phyloP scores from a whole-genome alignment of 2,329 filamentous ascomycete species.

The Aspergillus sp. region DNA sequence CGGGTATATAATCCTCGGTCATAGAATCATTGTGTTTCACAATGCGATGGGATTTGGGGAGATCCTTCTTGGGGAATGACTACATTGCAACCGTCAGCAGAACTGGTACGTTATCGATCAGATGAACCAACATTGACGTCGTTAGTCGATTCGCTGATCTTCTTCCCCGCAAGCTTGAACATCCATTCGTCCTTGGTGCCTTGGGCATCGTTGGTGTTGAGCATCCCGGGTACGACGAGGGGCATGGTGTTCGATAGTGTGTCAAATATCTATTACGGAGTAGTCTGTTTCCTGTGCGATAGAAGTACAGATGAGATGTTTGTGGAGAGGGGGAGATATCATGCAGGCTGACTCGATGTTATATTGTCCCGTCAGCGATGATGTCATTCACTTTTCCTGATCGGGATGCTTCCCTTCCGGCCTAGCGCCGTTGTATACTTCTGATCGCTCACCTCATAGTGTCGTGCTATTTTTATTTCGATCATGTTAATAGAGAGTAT shows the following conservation, averaged over 20 bases:
- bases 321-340: neutral
- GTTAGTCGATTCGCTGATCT: constrained; percentile 36
- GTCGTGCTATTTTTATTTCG: too few relatives aligned
- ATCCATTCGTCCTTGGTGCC: constrained; percentile 42
- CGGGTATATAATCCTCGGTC: constrained; percentile 43
- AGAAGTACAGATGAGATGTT: neutral
- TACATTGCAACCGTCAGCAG: constrained; percentile 16
- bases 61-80: constrained; percentile 47
- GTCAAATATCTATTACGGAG: neutral
- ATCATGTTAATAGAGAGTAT: too few relatives aligned
- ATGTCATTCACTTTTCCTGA: neutral
- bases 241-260: constrained; percentile 36
- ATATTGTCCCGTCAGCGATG: neutral
- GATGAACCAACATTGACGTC: constrained; percentile 32
- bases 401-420: neutral
- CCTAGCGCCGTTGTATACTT: neutral
- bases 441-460: neutral
- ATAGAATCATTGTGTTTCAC: constrained; percentile 38
- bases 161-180: constrained; percentile 48
- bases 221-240: constrained; percentile 47
- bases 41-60: constrained; percentile 45
- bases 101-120: too few relatives aligned
- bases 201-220: constrained; percentile 23
- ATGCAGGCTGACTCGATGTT: neutral
- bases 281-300: too few relatives aligned